Base-by-base conservation (phyloP, 2,329 filamentous ascomycete genomes). In the Penicillium sp. region DNA sequence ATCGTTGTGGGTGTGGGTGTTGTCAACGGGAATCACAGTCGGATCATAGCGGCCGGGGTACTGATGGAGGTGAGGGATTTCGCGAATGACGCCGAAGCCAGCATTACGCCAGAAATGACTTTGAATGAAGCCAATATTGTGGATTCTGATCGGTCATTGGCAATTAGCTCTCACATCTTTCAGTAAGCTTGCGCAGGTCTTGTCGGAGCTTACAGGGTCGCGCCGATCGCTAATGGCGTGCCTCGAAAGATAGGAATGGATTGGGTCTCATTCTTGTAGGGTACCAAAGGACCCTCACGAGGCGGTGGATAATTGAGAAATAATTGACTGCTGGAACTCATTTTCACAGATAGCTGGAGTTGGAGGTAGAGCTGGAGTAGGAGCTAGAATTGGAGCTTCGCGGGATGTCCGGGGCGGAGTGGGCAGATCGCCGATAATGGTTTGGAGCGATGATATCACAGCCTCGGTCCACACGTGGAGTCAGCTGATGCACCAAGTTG, bases 231-330 rank as follows among this genome's bases (percentile, higher is more conserved):
- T 41, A 95, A 75, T 7, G 84, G 71, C 26, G 80, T 71, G 4
- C 90, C 90, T 49, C 86, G 80, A 56, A 95, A 75, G 1, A 84
- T 80, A 0, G 90, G 90, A 66, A 93, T 91, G 33, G 81, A 78
- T 55, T 84, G 81, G 26, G 78, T 69, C n/a, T 73, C 68, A 56
- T 78, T 76, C 20, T 74, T 67, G 55, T 80, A 82, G 4, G 74
- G 72, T n/a, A 72, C 67, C 0, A 62, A 46, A 2, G 75, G 75
- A 3, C 73, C 75, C 60, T 75, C 60, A 6, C 66, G 67, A 9
- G 72, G 59, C 37, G 63, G 63, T 6, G 75, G 75, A 47, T 75
- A 72, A 48, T 74, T 65, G 23, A 68, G 51, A 49, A 71, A 74
- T 24, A 55, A 58, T 8, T 21, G 29, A 24, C 54, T 52, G 13